A percentile compares a stretch with the other conserved stretches of the same genome.
These are phyloP conservation scores for Knufia petricola DNA, from an alignment of 2,329 filamentous ascomycete species.

Conservation along the genomic window DNA sequence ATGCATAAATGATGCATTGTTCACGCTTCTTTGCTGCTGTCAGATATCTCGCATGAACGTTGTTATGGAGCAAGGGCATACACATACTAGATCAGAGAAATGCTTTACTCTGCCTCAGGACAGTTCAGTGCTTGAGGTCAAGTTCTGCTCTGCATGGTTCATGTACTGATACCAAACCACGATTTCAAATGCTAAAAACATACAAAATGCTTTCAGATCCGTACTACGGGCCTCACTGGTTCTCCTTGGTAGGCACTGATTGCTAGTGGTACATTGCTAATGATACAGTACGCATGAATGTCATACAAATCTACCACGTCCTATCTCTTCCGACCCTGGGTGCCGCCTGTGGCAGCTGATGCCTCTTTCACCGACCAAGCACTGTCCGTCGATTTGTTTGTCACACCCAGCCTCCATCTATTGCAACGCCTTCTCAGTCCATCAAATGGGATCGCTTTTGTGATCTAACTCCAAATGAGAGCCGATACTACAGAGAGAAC, in stretches of 20 bases:
- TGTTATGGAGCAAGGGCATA: not conserved
- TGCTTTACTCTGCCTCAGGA: not conserved
- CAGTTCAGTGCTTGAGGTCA: not conserved
- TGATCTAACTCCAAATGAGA: no score
- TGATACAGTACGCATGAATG: not conserved
- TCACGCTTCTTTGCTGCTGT: not conserved
- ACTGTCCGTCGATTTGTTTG: no score
- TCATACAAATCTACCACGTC: not conserved
- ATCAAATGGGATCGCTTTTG: not conserved
- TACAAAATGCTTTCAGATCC: not conserved
- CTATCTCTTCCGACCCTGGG: not conserved
- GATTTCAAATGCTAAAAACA: conserved; percentile 2
- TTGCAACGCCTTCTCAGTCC: not conserved
- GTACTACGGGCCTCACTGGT: no score
- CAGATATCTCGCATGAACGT: not conserved
- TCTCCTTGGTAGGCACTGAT: not conserved
- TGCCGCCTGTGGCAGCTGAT: not conserved
- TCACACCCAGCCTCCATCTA: not conserved
- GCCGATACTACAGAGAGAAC: no score
- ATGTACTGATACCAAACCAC: conserved; percentile 1
- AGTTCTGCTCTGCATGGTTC: not conserved
- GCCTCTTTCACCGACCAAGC: not conserved
- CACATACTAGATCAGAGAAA: not conserved
- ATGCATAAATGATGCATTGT: not conserved
- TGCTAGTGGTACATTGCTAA: not conserved